Base-by-base conservation (phyloP, 192 early-diverging fungal species). In the Rhizophlyctis rosea region DNA sequence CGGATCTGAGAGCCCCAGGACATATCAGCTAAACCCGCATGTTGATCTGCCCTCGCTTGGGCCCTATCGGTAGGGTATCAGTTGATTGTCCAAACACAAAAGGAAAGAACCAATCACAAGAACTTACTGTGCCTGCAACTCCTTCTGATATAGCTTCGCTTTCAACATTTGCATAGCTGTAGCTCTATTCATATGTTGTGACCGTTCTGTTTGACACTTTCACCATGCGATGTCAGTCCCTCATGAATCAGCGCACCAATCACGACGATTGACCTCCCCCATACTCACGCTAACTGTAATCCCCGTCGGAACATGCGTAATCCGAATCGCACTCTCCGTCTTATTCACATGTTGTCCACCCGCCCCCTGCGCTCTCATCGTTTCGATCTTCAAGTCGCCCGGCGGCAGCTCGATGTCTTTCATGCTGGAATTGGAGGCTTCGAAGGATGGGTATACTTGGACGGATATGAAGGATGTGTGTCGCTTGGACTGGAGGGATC, bases 221-320 rank as follows among this genome's bases (percentile, higher is more conserved):
- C 9, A 13, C 7, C 9, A 18, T 18, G 9, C 9, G 9, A 18
- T 44, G 39, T 44, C 39, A 44, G 39, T 18, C 7, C 18, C 7
- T 44, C 18, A 44, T 18, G 9, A 13, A 7, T 18, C 39, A 44
- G 18, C 9, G 9, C 7, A 44, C 9, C 18, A 44, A 44, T 18
- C 7, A 13, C 39, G n/a, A n/a, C n/a, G n/a, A n/a, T 44, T 18
- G 18, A 44, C 18, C 39, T 13, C 39, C 18, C 9, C 7, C 7
- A 3, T 7, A 51, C 65, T 50, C 48, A 91, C 91, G 31, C 87
- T 77, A 3, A 94, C 89, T 4, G 83, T 80, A 34, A 94, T 87
- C 0, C 94, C 94, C 2, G 93, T 93, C 4, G 96, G 91, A 24
- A 96, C 62, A 77, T 98, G 96, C 5, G 91, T 94, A 29, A 98